Evolutionary conservation across 768 basidiomycete species (phyloP), one percentile per base, ranked within the genome.

Genomic region (Mycena haematopus): DNA sequence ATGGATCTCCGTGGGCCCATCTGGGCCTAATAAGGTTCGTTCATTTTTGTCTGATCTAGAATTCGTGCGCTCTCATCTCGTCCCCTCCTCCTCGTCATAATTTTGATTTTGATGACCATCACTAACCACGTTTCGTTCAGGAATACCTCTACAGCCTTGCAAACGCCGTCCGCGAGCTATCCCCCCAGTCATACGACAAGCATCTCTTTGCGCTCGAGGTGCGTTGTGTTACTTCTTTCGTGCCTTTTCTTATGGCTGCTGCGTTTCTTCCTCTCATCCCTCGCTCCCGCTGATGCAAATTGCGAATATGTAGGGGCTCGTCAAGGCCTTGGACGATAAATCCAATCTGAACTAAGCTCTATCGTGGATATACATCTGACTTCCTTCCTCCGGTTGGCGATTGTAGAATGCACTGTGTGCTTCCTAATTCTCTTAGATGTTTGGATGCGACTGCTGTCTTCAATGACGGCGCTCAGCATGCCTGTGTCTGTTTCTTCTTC

Each of bases 81-180:
- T n/a, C n/a, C n/a, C n/a, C n/a, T n/a, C n/a, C n/a, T n/a, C n/a
- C n/a, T n/a, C n/a, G 11, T 8, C 45, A 13, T 15, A 22, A 24
- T 25, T 3, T 25, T 19, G 15, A 9, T 6, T 8, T n/a, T n/a
- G n/a, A 33, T 14, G 25, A 17, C 19, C 31, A 49, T 1, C 25
- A 19, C n/a, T n/a, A 10, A 0, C 11, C 0, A 25, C 63, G 29
- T 9, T 5, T 31, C 29, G 6, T 9, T 31, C 9, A 96, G 93
- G 95, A 97, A 36, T 98, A 98, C 70, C 78, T 97, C 2, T 96
- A 89, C 71, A 80, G 85, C 13, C 86, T 98, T 1, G 88, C 87
- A 0, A 80, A 84, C 19, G 85, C 92, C 0, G 84, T 98, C 0
- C 81, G 87, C n/a, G 74, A 84, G 14, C 84, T 98, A 2, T 88